Evolutionary conservation across 352 stramenopile species (phyloP).

Genomic region (Phytophthora vignae): DNA sequence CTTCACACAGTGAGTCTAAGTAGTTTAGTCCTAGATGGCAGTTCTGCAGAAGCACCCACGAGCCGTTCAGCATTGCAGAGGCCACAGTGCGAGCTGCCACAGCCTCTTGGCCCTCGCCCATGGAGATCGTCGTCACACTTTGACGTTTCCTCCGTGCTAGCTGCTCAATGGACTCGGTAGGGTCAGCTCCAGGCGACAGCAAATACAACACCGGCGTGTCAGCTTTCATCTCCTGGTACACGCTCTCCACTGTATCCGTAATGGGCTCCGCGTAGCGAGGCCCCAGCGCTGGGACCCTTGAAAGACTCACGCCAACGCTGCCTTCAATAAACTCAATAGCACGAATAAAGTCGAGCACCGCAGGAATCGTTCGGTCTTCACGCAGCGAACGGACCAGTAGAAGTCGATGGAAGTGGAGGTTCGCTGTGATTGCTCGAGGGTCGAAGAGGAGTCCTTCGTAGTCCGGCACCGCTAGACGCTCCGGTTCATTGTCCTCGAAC

Average conservation of each 20-base stretch:
- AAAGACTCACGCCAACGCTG: slow-evolving; percentile 33
- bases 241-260: slow-evolving; percentile 77
- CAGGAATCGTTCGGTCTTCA: slow-evolving; percentile 81
- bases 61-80: slow-evolving; percentile 71
- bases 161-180: slow-evolving; percentile 76
- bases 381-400: slow-evolving; percentile 72
- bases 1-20: slow-evolving; percentile 71
- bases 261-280: slow-evolving; percentile 68
- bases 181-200: slow-evolving; percentile 73
- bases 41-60: slow-evolving; percentile 86
- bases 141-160: slow-evolving; percentile 76
- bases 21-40: slow-evolving; percentile 77
- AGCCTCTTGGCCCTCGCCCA: slow-evolving; percentile 80
- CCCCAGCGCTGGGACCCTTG: slow-evolving; percentile 62
- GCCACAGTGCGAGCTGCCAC: slow-evolving; percentile 66
- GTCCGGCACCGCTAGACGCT: slow-evolving; percentile 65
- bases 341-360: slow-evolving; percentile 70
- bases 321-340: slow-evolving; percentile 70
- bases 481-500: slow-evolving; percentile 86
- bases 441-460: slow-evolving; percentile 79
- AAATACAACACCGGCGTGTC: slow-evolving; percentile 80
- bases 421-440: slow-evolving; percentile 64
- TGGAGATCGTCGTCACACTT: slow-evolving; percentile 75
- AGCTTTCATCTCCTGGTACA: slow-evolving; percentile 69
- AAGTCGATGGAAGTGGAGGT: slow-evolving; percentile 75